Evolutionary conservation across 192 early-diverging fungal genomes (phyloP), one percentile per base, ranked within the genome.

Genomic region (Allomyces javanicus): DNA sequence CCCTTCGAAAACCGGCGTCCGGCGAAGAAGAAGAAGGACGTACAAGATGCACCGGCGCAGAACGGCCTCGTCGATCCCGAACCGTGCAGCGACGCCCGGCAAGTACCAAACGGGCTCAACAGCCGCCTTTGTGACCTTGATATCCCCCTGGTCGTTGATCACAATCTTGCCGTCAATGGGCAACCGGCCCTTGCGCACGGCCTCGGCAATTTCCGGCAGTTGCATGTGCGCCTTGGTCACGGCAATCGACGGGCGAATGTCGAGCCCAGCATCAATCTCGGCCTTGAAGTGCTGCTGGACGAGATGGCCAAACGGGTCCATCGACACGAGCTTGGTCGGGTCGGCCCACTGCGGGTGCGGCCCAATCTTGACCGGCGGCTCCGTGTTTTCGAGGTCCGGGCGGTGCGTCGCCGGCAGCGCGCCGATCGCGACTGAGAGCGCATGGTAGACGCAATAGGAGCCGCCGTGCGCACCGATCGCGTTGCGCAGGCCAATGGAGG

Each of bases 181-280:
- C 62, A 96, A 65, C 9, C 70, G 69, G 3, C 87, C 87, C 45
- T 76, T 69, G 63, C 73, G 66, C 21, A 93, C 84, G 27, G 77
- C 76, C 14, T 83, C 83, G 70, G 92, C 89, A 64, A 96, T 86
- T 69, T 96, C 93, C 24, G 90, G 82, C 62, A 96, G 77, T 69
- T 88, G 86, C 88, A 96, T 96, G 66, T 96, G 93, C n/a, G 93
- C 93, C 69, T 86, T 81, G 24, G 93, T 96, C 62, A 93, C 86
- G 62, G 93, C 89, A 70, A 92, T 94, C 22, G 89, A 90, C 2
- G 93, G 93, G 27, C 91, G 83, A 62, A 96, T 72, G 69, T 96
- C 93, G 10, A 89, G 63, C 22, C 90, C 91, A 4, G 75, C 64
- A 9, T 86, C 76, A 33, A 90, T 75, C 55, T 89, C 71, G 7